Evolutionary conservation across 2,329 filamentous ascomycete genomes (phyloP).

Genomic region (Magnaporthiopsis incrustans): DNA sequence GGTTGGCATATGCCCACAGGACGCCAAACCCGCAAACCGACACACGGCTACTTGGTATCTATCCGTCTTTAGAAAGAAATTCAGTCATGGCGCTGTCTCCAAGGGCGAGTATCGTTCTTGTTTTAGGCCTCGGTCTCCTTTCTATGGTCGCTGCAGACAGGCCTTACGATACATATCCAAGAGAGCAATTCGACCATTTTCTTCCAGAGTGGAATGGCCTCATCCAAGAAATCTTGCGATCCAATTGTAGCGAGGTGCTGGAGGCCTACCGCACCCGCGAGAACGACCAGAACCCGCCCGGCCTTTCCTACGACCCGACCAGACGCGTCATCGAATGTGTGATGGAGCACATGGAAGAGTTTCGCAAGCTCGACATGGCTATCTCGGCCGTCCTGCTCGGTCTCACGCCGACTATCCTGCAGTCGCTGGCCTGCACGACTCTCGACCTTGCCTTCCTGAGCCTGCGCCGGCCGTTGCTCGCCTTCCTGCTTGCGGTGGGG

Average conservation of each 20-base stretch:
- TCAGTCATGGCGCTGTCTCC: no score
- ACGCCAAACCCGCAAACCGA: no score
- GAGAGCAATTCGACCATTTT: constrained; percentile 6
- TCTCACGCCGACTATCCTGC: constrained; percentile 13
- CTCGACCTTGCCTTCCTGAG: constrained; percentile 15
- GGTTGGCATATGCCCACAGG: no score
- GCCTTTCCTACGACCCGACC: background rate
- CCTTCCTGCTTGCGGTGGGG: constrained; percentile 12
- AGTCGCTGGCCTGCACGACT: constrained; percentile 10
- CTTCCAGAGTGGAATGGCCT: constrained; percentile 7
- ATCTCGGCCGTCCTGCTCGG: constrained; percentile 17
- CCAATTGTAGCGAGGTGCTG: background rate
- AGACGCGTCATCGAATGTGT: constrained; percentile 6
- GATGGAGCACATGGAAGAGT: constrained; percentile 24
- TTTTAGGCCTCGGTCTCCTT: no score
- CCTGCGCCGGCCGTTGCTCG: constrained; percentile 14
- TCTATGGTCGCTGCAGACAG: no score
- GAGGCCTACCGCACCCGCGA: background rate
- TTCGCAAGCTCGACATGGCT: constrained; percentile 22
- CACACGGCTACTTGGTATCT: no score
- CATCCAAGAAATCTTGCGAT: background rate
- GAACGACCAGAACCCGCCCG: background rate
- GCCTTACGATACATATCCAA: background rate
- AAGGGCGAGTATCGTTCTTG: no score
- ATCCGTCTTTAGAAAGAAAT: no score